Evolutionary conservation across 495 filamentous ascomycete genomes (phyloP), one percentile per base, ranked within the genome.

Genomic region (Penicillium chermesinum): DNA sequence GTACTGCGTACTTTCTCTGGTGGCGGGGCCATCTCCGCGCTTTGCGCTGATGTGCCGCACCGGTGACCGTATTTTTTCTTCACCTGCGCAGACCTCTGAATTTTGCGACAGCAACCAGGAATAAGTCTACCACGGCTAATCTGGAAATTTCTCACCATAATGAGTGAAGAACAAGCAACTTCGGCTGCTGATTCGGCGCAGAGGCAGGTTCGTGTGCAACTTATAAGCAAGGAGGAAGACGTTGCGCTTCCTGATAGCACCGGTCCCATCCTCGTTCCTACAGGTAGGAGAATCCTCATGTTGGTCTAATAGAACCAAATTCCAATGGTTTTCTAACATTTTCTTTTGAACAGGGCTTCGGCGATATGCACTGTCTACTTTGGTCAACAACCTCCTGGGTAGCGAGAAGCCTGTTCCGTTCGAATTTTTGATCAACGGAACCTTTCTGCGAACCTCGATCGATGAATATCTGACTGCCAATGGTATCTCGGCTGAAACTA

Each of bases 361-460:
- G 55, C 82, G 93, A 65, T 93, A 95, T 78, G 88, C 84, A 44
- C 82, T 98, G 15, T 96, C 91, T 1, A 86, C 87, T 22, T 80
- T 98, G 52, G 86, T 97, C 50, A 98, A 98, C 70, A 90, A 87
- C 53, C 85, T 97, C 58, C 81, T 96, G 48, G 72, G 84, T 49
- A 87, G 82, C 25, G 73, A 83, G 35, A 78, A 83, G 36, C 86
- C 91, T 12, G 80, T 95, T 32, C 93, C 93, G 20, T 89, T 98
- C 71, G 94, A 98, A 65, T 96, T 98, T 75, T 78, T 98, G 50
- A 81, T 94, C 66, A 88, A 91, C 58, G 93, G 94, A 57, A 81
- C 84, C 53, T 95, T 94, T 67, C 80, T 98, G 19, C 85, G 88
- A 34, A 86, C 88, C 19, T 88, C 85, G 25, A 78, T 98, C 53